Conservation (phyloP, 2,329 filamentous ascomycete genomes). For the Fusarium sp. region DNA sequence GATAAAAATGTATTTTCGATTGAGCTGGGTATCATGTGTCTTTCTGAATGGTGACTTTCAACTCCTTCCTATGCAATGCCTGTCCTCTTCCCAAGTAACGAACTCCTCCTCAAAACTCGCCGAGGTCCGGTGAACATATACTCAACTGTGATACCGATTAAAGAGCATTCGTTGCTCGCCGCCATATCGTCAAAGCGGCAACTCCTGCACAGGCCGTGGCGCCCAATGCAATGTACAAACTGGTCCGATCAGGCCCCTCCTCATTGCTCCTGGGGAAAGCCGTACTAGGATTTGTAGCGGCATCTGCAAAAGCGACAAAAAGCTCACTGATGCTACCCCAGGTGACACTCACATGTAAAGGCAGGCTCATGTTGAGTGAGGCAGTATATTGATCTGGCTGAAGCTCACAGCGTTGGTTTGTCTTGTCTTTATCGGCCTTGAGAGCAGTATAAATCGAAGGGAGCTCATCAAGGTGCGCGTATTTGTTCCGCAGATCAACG, state of each 20-base stretch:
- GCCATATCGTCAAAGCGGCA: conserved; percentile 73
- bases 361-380: conserved; percentile 85
- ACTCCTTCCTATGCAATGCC: conserved; percentile 35
- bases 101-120: not conserved
- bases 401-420: conserved; percentile 89
- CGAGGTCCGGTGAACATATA: not conserved
- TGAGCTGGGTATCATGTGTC: conserved; percentile 48
- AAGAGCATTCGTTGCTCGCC: conserved; percentile 61
- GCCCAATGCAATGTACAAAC: conserved; percentile 84
- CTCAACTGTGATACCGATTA: conserved; percentile 28
- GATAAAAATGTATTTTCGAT: conserved; percentile 22
- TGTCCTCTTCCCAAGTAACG: not conserved
- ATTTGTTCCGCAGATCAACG: conserved; percentile 78
- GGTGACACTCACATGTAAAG: conserved; percentile 91
- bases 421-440: conserved; percentile 96
- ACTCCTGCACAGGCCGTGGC: conserved; percentile 73
- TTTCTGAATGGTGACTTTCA: conserved; percentile 35
- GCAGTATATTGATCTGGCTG: conserved; percentile 94
- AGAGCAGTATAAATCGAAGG: conserved; percentile 92
- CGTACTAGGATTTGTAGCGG: conserved; percentile 86
- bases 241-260: conserved; percentile 82
- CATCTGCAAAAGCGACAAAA: conserved; percentile 90
- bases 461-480: conserved; percentile 86
- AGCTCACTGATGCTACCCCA: conserved; percentile 95
- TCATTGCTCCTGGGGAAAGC: conserved; percentile 92